A percentile compares a stretch with the other conserved stretches of the same genome.
Conservation (phyloP, 768 basidiomycete genomes). For the Lactifluus subvellereus region DNA sequence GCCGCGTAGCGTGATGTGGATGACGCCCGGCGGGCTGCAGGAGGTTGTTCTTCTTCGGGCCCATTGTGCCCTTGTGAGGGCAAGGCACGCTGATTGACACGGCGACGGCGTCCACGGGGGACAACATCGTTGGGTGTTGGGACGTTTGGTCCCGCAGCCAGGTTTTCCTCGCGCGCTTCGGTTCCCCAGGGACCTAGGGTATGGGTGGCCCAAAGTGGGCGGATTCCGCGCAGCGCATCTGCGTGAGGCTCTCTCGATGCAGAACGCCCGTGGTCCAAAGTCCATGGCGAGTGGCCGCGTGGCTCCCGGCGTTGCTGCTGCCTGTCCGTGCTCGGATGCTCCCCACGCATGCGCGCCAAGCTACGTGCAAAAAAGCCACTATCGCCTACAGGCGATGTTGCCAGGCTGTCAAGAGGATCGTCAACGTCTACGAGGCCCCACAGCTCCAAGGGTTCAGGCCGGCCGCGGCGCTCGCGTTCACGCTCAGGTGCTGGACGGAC, state of each 20-base stretch:
- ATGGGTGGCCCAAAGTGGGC: constrained; percentile 15
- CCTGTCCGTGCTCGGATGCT: constrained; percentile 2
- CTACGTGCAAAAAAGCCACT: background rate
- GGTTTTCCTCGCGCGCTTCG: constrained; percentile 2
- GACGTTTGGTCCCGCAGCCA: background rate
- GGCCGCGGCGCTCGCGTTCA: constrained; percentile 10
- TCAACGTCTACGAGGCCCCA: constrained; percentile 13
- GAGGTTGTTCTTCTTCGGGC: constrained; percentile 15
- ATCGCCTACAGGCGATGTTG: background rate
- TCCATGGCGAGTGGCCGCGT: constrained; percentile 1
- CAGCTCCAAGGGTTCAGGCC: background rate
- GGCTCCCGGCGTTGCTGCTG: constrained; percentile 10
- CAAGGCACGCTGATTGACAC: constrained; percentile 14
- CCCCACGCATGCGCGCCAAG: constrained; percentile 13
- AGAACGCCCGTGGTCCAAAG: constrained; percentile 6
- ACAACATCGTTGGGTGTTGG: background rate
- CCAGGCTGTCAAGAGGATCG: constrained; percentile 1
- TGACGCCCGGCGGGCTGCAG: constrained; percentile 13
- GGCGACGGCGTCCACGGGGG: constrained; percentile 14
- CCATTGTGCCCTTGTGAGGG: constrained; percentile 16
- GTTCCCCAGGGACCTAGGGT: constrained; percentile 11
- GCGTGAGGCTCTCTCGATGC: constrained; percentile 12
- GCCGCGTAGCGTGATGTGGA: constrained; percentile 14
- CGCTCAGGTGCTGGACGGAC: constrained; percentile 1
- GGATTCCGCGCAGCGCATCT: constrained; percentile 16